Conservation (phyloP, 371 early-diverging fungal species). For the Syncephalastrum monosporum region DNA sequence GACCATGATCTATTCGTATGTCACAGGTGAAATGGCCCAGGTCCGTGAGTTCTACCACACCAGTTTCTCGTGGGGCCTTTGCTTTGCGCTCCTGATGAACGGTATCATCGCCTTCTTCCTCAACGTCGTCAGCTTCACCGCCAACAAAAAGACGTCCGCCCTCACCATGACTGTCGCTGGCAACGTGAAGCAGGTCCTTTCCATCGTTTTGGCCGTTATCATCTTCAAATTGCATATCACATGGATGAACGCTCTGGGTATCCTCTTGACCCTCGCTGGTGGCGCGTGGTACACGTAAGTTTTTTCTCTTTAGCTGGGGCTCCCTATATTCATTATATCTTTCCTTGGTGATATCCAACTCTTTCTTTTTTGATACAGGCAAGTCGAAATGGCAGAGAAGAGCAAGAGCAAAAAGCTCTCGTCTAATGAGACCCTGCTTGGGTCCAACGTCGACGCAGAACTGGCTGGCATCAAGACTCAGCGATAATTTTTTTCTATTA, state of each 20-base stretch:
- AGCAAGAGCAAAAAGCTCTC: constrained; percentile 12
- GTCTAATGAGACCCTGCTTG: constrained; percentile 6
- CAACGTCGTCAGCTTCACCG: constrained; percentile 81
- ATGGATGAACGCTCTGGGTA: constrained; percentile 68
- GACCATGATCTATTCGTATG: constrained; percentile 62
- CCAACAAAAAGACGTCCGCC: constrained; percentile 83
- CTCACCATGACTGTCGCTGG: constrained; percentile 89
- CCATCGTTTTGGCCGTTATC: constrained; percentile 74
- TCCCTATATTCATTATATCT: not conserved
- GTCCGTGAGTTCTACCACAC: constrained; percentile 50
- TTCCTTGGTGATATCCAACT: not conserved
- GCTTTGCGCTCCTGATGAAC: constrained; percentile 67
- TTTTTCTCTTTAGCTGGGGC: not conserved
- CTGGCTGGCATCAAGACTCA: constrained; percentile 11
- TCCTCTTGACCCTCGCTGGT: constrained; percentile 75
- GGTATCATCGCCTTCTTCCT: constrained; percentile 83
- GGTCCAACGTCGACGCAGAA: constrained; percentile 1
- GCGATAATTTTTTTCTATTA: constrained; percentile 1
- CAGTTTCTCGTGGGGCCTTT: constrained; percentile 42
- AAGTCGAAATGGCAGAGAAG: constrained; percentile 13
- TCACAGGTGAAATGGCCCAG: constrained; percentile 68
- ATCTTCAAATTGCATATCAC: constrained; percentile 74
- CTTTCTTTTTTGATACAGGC: constrained; percentile 1
- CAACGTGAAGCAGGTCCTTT: constrained; percentile 87
- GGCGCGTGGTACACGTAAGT: constrained; percentile 66